Evolutionary conservation across 768 basidiomycete genomes (phyloP).

Genomic region (Leccinum boreale): DNA sequence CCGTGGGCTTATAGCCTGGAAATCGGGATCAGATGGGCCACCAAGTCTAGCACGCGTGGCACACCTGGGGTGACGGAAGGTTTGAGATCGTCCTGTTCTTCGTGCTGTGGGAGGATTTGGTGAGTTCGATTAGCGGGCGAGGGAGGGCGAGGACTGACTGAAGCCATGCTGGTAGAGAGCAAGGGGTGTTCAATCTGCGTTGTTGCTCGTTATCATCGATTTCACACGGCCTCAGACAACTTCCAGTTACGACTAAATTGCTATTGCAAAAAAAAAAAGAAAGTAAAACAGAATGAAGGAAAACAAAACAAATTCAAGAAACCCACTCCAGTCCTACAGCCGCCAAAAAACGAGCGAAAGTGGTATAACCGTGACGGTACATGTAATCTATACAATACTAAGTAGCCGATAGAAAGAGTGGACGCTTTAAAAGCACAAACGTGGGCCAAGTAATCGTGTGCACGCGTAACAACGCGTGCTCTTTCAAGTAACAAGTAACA

Average conservation of each 20-base stretch:
- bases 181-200: slow-evolving; percentile 17
- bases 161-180: slow-evolving; percentile 44
- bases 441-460: slow-evolving; percentile 4
- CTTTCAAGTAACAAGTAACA: slow-evolving; percentile 2
- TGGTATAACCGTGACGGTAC: slow-evolving; percentile 26
- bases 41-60: slow-evolving; percentile 6
- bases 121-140: background rate
- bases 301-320: slow-evolving; percentile 18
- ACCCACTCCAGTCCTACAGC: slow-evolving; percentile 18
- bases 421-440: slow-evolving; percentile 25
- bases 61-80: slow-evolving; percentile 68
- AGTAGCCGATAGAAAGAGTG: slow-evolving; percentile 15
- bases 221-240: slow-evolving; percentile 52
- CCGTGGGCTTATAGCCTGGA: slow-evolving; percentile 72
- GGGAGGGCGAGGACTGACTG: slow-evolving; percentile 36
- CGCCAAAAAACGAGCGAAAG: slow-evolving; percentile 28
- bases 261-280: slow-evolving; percentile 19
- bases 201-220: slow-evolving; percentile 41
- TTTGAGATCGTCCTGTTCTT: slow-evolving; percentile 70
- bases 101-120: slow-evolving; percentile 33
- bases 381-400: slow-evolving; percentile 16
- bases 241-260: slow-evolving; percentile 14
- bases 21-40: slow-evolving; percentile 20
- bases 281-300: background rate
- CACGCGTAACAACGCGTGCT: background rate